A percentile compares a stretch with the other conserved stretches of the same genome.
Conservation (phyloP, 2,329 filamentous ascomycete species). For the Colletotrichum zoysiae region DNA sequence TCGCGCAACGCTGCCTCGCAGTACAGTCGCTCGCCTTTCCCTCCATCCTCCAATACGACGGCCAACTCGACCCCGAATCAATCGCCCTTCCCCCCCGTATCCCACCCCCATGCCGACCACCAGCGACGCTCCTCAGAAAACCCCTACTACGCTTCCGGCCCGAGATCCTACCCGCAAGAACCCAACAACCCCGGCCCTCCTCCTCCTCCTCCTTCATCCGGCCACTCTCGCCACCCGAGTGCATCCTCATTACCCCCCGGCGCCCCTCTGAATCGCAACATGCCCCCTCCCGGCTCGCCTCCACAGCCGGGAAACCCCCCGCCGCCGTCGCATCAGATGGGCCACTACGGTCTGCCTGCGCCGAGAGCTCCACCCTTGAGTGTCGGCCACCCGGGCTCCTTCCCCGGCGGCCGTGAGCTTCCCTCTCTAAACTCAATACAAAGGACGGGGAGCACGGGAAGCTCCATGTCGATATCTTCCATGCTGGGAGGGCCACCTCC, state of each 20-base stretch:
- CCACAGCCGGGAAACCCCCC: slow-evolving; percentile 53
- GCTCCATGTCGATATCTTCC: slow-evolving; percentile 72
- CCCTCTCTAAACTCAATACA: slow-evolving; percentile 64
- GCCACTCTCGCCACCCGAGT: slow-evolving; percentile 59
- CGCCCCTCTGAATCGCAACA: slow-evolving; percentile 54
- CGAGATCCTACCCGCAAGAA: slow-evolving; percentile 51
- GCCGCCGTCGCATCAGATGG: slow-evolving; percentile 49
- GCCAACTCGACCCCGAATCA: slow-evolving; percentile 39
- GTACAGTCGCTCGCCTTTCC: slow-evolving; percentile 49
- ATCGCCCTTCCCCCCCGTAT: slow-evolving; percentile 41
- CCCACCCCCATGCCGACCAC: slow-evolving; percentile 47
- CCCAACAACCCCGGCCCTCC: slow-evolving; percentile 47
- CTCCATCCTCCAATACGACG: slow-evolving; percentile 28
- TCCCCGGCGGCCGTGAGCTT: slow-evolving; percentile 64
- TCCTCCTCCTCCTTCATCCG: slow-evolving; percentile 49
- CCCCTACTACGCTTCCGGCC: slow-evolving; percentile 54
- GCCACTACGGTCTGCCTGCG: slow-evolving; percentile 60
- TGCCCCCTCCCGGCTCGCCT: slow-evolving; percentile 62
- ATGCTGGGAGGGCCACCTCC: slow-evolving; percentile 68
- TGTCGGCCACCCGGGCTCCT: slow-evolving; percentile 59
- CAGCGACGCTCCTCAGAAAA: slow-evolving; percentile 59
- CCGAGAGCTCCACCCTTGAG: slow-evolving; percentile 59
- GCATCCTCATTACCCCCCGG: slow-evolving; percentile 59
- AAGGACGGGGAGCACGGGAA: slow-evolving; percentile 61
- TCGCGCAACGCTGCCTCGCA: slow-evolving; percentile 46